Percentiles rank a stretch among this genome's conserved stretches.
phyloP scores from a whole-genome alignment of 2,329 filamentous ascomycete species.

The Diaporthe australafricana region DNA sequence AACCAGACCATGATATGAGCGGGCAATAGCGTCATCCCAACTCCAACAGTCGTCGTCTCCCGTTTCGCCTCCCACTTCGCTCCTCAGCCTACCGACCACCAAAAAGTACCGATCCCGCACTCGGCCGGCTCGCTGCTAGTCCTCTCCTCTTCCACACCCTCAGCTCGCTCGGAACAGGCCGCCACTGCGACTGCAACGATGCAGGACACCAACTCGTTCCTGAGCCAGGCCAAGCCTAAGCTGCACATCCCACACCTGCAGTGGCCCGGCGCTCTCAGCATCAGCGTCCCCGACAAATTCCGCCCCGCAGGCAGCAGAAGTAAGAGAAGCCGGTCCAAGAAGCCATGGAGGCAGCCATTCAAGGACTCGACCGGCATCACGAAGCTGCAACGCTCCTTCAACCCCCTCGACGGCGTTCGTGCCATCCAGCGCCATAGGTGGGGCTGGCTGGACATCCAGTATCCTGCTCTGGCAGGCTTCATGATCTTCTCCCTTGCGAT shows the following conservation, averaged over 20 bases:
- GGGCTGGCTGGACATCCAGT: constrained; percentile 87
- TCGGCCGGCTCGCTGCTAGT: constrained; percentile 18
- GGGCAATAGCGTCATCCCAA: constrained; percentile 34
- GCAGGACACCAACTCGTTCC: constrained; percentile 43
- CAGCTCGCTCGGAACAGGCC: constrained; percentile 18
- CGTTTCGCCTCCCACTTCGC: background rate
- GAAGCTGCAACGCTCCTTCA: constrained; percentile 83
- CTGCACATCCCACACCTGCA: constrained; percentile 43
- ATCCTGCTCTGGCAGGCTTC: constrained; percentile 78
- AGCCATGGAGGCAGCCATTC: constrained; percentile 38
- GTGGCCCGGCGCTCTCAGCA: constrained; percentile 43
- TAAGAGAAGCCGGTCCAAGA: constrained; percentile 42
- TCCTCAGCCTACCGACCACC: background rate
- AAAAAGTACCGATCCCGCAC: background rate
- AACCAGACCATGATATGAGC: constrained; percentile 33
- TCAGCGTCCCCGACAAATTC: constrained; percentile 48
- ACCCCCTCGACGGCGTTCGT: constrained; percentile 80
- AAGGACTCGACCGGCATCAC: constrained; percentile 68
- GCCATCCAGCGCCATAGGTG: constrained; percentile 82
- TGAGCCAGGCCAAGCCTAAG: constrained; percentile 44
- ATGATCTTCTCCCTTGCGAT: constrained; percentile 87
- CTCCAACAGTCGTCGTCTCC: background rate
- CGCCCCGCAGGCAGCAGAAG: constrained; percentile 43
- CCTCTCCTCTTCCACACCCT: constrained; percentile 4
- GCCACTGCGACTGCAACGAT: constrained; percentile 37